phyloP scores from a whole-genome alignment of 495 filamentous ascomycete species.

The Polyplosphaeria fusca region DNA sequence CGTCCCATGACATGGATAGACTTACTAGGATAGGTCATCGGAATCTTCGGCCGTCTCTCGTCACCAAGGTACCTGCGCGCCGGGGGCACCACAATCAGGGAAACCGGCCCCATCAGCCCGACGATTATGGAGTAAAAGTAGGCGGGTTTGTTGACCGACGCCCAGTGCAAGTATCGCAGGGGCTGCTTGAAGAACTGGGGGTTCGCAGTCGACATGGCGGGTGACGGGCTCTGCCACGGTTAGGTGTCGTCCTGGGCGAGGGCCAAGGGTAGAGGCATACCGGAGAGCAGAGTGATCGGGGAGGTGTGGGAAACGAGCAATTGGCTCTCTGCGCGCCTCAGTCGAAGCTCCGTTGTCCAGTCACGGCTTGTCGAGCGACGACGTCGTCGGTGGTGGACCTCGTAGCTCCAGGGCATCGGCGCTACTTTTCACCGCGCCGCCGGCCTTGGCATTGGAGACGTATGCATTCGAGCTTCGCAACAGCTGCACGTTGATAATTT shows the following conservation, averaged over 20 bases:
- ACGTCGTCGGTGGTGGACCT: not conserved
- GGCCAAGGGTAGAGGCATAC: not conserved
- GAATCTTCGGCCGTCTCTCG: slow-evolving; percentile 64
- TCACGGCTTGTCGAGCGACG: not conserved
- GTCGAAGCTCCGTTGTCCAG: not conserved
- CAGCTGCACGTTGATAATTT: not conserved
- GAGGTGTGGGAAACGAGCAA: not conserved
- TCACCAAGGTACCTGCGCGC: slow-evolving; percentile 68
- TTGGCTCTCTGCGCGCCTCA: not conserved
- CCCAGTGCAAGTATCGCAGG: slow-evolving; percentile 79
- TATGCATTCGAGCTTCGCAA: slow-evolving; percentile 22
- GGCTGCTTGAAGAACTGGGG: slow-evolving; percentile 82
- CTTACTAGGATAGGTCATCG: slow-evolving; percentile 87
- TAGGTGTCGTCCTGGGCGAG: not conserved
- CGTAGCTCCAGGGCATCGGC: no score
- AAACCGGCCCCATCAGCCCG: slow-evolving; percentile 66
- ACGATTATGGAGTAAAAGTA: slow-evolving; percentile 80
- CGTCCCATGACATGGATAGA: not conserved
- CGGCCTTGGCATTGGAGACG: slow-evolving; percentile 33
- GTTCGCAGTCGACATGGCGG: slow-evolving; percentile 24
- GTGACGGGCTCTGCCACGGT: no score
- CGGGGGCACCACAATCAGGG: slow-evolving; percentile 65
- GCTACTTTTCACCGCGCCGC: not conserved
- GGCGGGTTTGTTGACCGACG: slow-evolving; percentile 79
- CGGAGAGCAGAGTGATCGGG: not conserved